Percentiles rank a stretch among this genome's conserved stretches.
Evolutionary conservation across 495 filamentous ascomycete genomes (phyloP).

Genomic region (Zalerion maritima): DNA sequence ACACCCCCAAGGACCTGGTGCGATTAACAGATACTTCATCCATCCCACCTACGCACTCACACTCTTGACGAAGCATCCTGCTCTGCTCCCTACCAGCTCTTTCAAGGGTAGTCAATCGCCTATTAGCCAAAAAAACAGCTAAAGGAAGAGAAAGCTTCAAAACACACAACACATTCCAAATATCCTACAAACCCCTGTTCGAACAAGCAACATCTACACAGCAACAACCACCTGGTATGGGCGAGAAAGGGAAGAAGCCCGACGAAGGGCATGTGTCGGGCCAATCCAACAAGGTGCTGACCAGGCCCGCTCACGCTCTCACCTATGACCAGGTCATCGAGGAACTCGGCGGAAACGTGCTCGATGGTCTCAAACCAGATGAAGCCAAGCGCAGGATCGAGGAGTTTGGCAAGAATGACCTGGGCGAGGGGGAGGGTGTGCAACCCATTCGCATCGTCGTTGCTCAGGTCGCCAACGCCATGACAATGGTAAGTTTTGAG

Average conservation of each 20-base stretch:
- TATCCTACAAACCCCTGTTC: too few relatives aligned
- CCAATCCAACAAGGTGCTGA: constrained; percentile 38
- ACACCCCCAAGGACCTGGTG: too few relatives aligned
- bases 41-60: too few relatives aligned
- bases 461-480: constrained; percentile 37
- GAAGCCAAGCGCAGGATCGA: constrained; percentile 43
- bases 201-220: too few relatives aligned
- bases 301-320: constrained; percentile 51
- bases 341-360: constrained; percentile 43
- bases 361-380: constrained; percentile 42
- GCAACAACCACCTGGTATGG: too few relatives aligned
- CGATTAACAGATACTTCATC: too few relatives aligned
- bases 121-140: too few relatives aligned
- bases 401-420: constrained; percentile 44
- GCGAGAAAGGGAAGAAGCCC: constrained; percentile 12
- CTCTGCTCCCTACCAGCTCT: too few relatives aligned
- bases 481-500: constrained; percentile 39
- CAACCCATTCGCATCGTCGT: constrained; percentile 59
- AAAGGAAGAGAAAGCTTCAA: too few relatives aligned
- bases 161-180: too few relatives aligned
- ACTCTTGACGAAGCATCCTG: too few relatives aligned
- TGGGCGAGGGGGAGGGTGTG: constrained; percentile 45
- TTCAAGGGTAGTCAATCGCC: too few relatives aligned
- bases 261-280: constrained; percentile 31
- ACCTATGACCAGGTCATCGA: constrained; percentile 34